phyloP scores from a whole-genome alignment of 352 stramenopile species.

The Phytophthora foliorum region DNA sequence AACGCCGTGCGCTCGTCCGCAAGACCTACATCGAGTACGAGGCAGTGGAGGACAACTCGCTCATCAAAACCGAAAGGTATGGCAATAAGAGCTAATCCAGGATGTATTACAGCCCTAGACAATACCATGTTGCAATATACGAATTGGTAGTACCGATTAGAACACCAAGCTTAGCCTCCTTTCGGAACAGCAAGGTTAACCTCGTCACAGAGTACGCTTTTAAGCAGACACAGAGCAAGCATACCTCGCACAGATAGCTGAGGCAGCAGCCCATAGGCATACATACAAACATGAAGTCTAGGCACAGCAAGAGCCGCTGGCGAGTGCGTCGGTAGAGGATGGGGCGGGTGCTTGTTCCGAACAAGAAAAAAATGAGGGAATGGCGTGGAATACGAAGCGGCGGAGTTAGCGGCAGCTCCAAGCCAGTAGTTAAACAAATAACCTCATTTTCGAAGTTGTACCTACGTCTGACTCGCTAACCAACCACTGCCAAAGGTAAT shows the following conservation, averaged over 20 bases:
- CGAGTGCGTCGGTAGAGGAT: no score
- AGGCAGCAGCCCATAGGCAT: conserved; percentile 9
- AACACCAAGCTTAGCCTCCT: conserved; percentile 25
- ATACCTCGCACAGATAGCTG: conserved; percentile 4
- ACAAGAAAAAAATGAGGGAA: not conserved
- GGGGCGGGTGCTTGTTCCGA: not conserved
- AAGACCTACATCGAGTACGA: conserved; percentile 34
- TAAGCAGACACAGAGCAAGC: conserved; percentile 8
- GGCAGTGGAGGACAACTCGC: conserved; percentile 23
- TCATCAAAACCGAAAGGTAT: conserved; percentile 16
- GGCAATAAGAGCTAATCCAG: not conserved
- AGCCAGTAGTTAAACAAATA: not conserved
- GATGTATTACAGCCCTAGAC: conserved; percentile 12
- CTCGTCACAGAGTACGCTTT: conserved; percentile 18
- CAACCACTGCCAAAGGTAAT: not conserved
- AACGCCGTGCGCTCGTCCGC: conserved; percentile 28
- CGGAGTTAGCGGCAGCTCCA: not conserved
- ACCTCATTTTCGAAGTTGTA: conserved; percentile 2
- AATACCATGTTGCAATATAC: not conserved
- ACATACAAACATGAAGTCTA: conserved; percentile 13
- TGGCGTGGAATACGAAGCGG: not conserved
- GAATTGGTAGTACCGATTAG: conserved; percentile 3
- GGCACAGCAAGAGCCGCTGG: not conserved
- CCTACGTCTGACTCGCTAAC: not conserved
- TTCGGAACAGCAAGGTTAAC: conserved; percentile 12